Evolutionary conservation across 129 eudicot genomes (phyloP), one percentile per base, ranked within the genome.

Genomic region (Saussurea involucrata): DNA sequence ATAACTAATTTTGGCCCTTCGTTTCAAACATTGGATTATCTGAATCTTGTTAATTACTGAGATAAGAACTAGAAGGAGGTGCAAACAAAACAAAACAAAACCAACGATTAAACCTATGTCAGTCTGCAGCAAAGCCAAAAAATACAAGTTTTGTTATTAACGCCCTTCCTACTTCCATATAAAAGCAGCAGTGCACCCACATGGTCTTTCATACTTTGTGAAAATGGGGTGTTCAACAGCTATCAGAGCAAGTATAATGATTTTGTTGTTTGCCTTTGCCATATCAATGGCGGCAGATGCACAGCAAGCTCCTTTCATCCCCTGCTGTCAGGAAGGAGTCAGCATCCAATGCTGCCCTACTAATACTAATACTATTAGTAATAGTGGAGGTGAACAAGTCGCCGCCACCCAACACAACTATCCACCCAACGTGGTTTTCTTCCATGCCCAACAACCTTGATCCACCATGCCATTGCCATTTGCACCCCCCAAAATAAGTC

Each of bases 361-460:
- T 5, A 72, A 28, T 24, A 57, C 22, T 13, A 5, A 24, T 8
- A 49, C 46, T 12, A 28, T 37, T 13, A 53, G 66, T 17, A 31
- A 17, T 8, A 3, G 57, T 72, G 66, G 46, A 72, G 44, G 22
- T 18, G 29, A 72, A n/a, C n/a, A n/a, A n/a, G n/a, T n/a, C n/a
- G n/a, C n/a, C n/a, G n/a, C n/a, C n/a, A n/a, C n/a, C n/a, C n/a
- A n/a, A 29, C 66, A 72, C 40, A 60, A 60, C 15, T 72, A 72
- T 55, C 76, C 49, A 57, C 32, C 76, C 20, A 72, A 72, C 76
- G 32, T 27, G 29, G 77, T 73, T 10, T 73, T 73, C 67, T 55
- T 73, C 46, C 77, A 29, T 57, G 77, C 53, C 32, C 67, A 57
- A 11, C 49, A 73, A 29, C 68, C 68, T 12, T 73, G 77, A 73